A percentile compares a stretch with the other conserved stretches of the same genome.
Evolutionary conservation across 768 basidiomycete genomes (phyloP).

Genomic region (Boletus subcaerulescens): DNA sequence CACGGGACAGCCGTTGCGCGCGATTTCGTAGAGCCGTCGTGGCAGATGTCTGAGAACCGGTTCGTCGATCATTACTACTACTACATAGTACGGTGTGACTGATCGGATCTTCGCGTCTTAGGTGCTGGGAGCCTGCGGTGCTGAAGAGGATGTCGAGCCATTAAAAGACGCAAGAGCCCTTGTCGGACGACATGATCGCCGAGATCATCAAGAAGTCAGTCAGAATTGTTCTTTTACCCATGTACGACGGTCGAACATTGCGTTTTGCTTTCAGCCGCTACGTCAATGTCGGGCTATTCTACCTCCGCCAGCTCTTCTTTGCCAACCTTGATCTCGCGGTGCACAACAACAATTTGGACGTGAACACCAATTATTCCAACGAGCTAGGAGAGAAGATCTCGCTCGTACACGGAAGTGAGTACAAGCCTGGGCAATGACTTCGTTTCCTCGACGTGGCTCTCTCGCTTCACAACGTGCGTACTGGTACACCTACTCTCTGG

Average conservation of each 20-base stretch:
- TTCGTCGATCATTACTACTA: conserved; percentile 21
- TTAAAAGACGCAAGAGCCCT: conserved; percentile 67
- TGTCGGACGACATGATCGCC: conserved; percentile 65
- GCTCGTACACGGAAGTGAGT: conserved; percentile 54
- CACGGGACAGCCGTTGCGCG: conserved; percentile 79
- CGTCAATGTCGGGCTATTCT: conserved; percentile 79
- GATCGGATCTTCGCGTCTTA: conserved; percentile 11
- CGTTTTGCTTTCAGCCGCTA: conserved; percentile 48
- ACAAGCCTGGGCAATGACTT: conserved; percentile 35
- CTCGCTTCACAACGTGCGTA: too few species aligned
- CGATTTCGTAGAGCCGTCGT: conserved; percentile 87
- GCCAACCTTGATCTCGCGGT: conserved; percentile 34
- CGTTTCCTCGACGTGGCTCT: too few species aligned
- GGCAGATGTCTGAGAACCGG: conserved; percentile 96
- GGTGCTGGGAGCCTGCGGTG: conserved; percentile 82
- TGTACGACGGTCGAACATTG: not conserved
- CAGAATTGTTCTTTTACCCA: not conserved
- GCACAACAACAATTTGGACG: conserved; percentile 41
- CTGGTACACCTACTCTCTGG: conserved; percentile 71
- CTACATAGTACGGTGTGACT: too few species aligned
- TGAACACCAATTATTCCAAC: conserved; percentile 66
- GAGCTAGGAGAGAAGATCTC: conserved; percentile 66
- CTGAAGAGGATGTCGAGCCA: conserved; percentile 77
- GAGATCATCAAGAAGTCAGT: conserved; percentile 78
- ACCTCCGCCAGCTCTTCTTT: conserved; percentile 71